phyloP scores from a whole-genome alignment of 1,284 basidiomycete species.

The Ustilago nuda region DNA sequence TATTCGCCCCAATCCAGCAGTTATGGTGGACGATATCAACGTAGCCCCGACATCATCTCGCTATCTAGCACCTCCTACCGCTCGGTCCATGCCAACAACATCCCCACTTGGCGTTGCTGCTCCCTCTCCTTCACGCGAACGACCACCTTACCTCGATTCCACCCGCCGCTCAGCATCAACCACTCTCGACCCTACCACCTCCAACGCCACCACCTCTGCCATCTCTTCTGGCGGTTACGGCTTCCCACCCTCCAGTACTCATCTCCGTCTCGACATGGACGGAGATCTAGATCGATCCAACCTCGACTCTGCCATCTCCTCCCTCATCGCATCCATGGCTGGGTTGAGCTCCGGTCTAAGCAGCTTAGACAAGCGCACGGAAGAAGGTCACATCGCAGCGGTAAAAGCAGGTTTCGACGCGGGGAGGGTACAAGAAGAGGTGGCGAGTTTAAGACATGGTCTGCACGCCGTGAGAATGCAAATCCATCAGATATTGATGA shows the following conservation, averaged over 20 bases:
- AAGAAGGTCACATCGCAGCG: conserved; percentile 48
- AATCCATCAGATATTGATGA: conserved; percentile 52
- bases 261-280: neutral
- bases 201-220: neutral
- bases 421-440: conserved; percentile 51
- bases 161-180: conserved; percentile 5
- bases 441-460: conserved; percentile 47
- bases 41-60: conserved; percentile 3
- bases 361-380: conserved; percentile 40
- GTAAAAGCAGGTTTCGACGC: conserved; percentile 51
- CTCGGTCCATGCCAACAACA: conserved; percentile 32
- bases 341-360: conserved; percentile 23
- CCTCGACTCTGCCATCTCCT: conserved; percentile 31
- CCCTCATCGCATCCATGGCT: conserved; percentile 25
- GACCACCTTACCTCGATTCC: conserved; percentile 15
- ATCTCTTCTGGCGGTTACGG: conserved; percentile 9
- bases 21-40: conserved; percentile 3
- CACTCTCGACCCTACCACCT: conserved; percentile 1
- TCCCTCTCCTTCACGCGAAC: conserved; percentile 20
- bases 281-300: conserved; percentile 24
- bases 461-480: conserved; percentile 56
- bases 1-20: neutral
- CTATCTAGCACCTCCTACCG: conserved; percentile 27
- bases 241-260: neutral
- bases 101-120: conserved; percentile 3